Evolutionary conservation across 345 rosid genomes (phyloP), one percentile per base, ranked within the genome.

Genomic region (Pistacia integerrima): DNA sequence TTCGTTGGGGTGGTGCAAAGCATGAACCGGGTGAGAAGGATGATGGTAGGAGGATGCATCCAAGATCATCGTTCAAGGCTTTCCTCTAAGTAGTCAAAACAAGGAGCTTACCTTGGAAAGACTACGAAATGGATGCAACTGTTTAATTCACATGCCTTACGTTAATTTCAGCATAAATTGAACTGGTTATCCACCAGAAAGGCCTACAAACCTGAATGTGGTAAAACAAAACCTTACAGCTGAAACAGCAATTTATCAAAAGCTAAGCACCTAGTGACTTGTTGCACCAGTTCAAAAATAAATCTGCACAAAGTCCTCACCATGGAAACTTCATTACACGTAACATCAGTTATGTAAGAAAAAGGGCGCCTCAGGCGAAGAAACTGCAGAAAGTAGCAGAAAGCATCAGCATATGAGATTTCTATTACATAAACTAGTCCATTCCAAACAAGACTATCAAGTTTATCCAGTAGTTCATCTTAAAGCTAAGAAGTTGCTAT

Each of bases 1-100:
- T 93, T 75, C 87, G 88, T 52, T 93, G 98, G 98, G 98, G 98
- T 83, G 98, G 98, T 79, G 98, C 94, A 61, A 93, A 87, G 84
- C 95, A 95, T 79, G 94, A 95, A 74, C 90, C 85, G 44, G 92
- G 85, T 36, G 91, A 85, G 82, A 87, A 84, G 80, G 97, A 95
- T 70, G 96, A 95, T 76, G 88, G 87, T 7, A 86, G 92, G 83
- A 90, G 82, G 82, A 95, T 95, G 99, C 95, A 95, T 75, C 99
- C 99, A 4, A 92, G 99, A 80, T 93, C 99, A 25, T 95, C 99
- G 2, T 95, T 93, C 87, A 90, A 89, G 88, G 98, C 98, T 57
- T 94, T 94, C 73, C 95, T 93, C 51, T 95, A 93, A 78, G 97
- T 90, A 71, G 97, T 93, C 54, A 93, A 87, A 84, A 85, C 84